Base-by-base conservation (phyloP, 192 early-diverging fungal genomes). In the Chytriomyces hyalinus region DNA sequence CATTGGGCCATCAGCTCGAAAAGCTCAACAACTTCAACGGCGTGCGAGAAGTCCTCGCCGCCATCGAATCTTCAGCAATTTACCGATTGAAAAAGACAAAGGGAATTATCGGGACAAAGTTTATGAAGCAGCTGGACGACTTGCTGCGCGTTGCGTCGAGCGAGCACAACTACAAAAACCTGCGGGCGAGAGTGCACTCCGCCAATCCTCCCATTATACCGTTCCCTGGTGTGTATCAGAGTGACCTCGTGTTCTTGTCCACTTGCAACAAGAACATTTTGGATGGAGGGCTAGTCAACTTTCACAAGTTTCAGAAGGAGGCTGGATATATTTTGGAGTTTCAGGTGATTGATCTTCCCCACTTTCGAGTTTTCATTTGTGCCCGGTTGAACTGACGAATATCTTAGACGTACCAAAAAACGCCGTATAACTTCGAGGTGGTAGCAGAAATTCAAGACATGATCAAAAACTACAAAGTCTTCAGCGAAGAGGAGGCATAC, bases 1-100 rank as follows among this genome's bases (percentile, higher is more conserved):
- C 74, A 61, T 47, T 86, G 5, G 87, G 78, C 36, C 77, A 86
- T 73, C 77, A 86, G 15, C 61, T 87, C 8, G 77, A 83, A 28
- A 82, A 82, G 36, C 66, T 90, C 45, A 83, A 86, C 67, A 90
- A 90, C 78, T 88, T 87, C 76, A 90, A 90, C 66, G 88, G 84
- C 6, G 83, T 90, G 24, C 84, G 86, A 72, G 88, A 90, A 72
- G 73, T 88, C 20, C 57, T 88, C n/a, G 88, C 87, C 6, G 88
- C 88, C 6, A 69, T 90, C 45, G 82, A 87, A 63, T 81, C 85
- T 5, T 82, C 84, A 49, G 76, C 87, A 1, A 78, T 90, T 6
- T 88, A 87, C 65, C 81, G 88, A 36, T 77, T 90, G 46, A 85
- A 87, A 61, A 87, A 87, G 61, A 90, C 88, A 1, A 88, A 88